A percentile compares a stretch with the other conserved stretches of the same genome.
These are phyloP conservation scores for Tetrapisispora taiwanensis DNA, from an alignment of 805 yeast genomes.

Conservation along the genomic window DNA sequence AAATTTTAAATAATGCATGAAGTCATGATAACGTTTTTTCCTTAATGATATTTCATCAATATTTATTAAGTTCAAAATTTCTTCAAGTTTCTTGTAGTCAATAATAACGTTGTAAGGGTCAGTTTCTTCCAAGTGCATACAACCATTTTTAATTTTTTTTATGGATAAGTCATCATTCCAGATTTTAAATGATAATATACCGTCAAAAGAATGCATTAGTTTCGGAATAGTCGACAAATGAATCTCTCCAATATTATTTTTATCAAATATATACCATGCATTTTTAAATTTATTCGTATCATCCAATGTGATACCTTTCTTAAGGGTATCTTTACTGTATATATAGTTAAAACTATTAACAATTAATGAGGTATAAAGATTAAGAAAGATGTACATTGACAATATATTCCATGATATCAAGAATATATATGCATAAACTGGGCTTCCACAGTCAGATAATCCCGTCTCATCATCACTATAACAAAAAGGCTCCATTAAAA, in stretches of 20 bases:
- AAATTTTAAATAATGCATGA: background rate
- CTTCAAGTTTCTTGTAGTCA: background rate
- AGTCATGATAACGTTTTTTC: background rate
- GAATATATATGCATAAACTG: background rate
- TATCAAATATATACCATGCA: background rate
- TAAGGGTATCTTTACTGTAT: background rate
- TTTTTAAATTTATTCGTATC: background rate
- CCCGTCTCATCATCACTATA: too few relatives aligned
- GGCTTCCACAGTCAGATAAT: background rate
- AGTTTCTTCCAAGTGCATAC: background rate
- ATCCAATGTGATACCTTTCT: background rate
- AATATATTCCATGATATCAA: slow-evolving; percentile 3
- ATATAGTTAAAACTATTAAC: slow-evolving; percentile 1
- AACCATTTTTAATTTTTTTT: background rate
- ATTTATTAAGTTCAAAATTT: background rate
- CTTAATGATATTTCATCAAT: background rate
- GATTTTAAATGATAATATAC: background rate
- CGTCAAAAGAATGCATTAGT: slow-evolving; percentile 2
- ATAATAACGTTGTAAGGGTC: slow-evolving; percentile 1
- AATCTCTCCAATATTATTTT: background rate
- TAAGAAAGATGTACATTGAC: slow-evolving; percentile 3
- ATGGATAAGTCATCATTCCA: background rate
- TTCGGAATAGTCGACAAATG: background rate
- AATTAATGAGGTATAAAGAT: background rate
- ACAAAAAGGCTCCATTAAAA: background rate